phyloP scores from a whole-genome alignment of 768 basidiomycete genomes.

The Hericium alpestre region DNA sequence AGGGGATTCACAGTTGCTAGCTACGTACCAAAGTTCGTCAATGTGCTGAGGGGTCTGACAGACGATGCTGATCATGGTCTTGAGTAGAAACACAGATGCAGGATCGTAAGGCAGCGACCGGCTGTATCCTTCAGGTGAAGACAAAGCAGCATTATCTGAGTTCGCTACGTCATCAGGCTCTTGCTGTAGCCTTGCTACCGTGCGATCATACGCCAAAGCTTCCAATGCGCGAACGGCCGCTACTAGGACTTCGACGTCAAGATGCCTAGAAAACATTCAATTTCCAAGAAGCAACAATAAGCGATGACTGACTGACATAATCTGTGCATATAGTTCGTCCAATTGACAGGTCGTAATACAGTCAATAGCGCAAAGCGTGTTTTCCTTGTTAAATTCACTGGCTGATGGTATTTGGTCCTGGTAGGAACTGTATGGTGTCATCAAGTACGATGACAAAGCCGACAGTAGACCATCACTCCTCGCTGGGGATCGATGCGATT shows the following conservation, averaged over 20 bases:
- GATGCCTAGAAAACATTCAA: constrained; percentile 37
- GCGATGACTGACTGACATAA: constrained; percentile 52
- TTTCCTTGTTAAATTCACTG: constrained; percentile 88
- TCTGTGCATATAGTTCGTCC: constrained; percentile 90
- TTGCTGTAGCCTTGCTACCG: constrained; percentile 66
- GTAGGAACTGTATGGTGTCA: constrained; percentile 81
- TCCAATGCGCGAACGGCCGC: constrained; percentile 82
- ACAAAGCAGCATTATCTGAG: constrained; percentile 20
- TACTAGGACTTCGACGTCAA: constrained; percentile 69
- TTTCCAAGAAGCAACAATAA: background rate
- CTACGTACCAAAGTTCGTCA: constrained; percentile 75
- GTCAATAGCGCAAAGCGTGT: constrained; percentile 88
- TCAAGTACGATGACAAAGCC: constrained; percentile 87
- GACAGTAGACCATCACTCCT: constrained; percentile 87
- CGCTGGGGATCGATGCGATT: constrained; percentile 49
- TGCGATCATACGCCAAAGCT: constrained; percentile 82
- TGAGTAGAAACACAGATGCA: constrained; percentile 86
- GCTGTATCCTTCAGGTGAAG: constrained; percentile 32
- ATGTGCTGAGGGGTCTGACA: constrained; percentile 68
- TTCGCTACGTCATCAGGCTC: constrained; percentile 49
- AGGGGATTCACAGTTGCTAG: background rate
- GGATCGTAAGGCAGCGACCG: constrained; percentile 81
- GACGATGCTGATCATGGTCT: constrained; percentile 87
- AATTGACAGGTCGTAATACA: constrained; percentile 88
- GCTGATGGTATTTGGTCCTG: constrained; percentile 79